Conservation (phyloP, 164 flowering plant genomes). For the Saururus chinensis region DNA sequence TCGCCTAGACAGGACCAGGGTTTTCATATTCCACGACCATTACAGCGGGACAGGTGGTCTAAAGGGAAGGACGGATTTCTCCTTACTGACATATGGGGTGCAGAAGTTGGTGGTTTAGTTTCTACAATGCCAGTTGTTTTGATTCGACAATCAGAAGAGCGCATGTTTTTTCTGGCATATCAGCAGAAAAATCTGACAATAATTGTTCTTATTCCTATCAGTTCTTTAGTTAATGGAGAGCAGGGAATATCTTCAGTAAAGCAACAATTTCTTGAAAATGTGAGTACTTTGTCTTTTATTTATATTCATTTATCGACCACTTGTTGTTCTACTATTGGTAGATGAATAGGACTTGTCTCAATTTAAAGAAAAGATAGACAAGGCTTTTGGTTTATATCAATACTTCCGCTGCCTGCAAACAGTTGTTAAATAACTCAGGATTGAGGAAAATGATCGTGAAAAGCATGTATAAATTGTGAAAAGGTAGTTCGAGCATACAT, state of each 20-base stretch:
- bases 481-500: too few relatives aligned
- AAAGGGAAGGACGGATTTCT: constrained; percentile 93
- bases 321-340: too few relatives aligned
- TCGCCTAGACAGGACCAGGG: constrained; percentile 32
- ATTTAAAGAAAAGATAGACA: too few relatives aligned
- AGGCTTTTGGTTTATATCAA: too few relatives aligned
- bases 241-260: constrained; percentile 62
- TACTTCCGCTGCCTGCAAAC: too few relatives aligned
- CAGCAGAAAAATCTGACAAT: constrained; percentile 76
- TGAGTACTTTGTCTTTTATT: constrained; percentile 24
- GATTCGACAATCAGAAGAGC: constrained; percentile 67
- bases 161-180: constrained; percentile 68
- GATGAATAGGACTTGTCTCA: too few relatives aligned
- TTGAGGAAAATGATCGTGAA: too few relatives aligned
- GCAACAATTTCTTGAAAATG: constrained; percentile 85
- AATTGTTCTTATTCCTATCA: constrained; percentile 66
- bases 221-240: constrained; percentile 56
- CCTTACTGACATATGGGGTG: constrained; percentile 65
- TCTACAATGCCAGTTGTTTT: constrained; percentile 56
- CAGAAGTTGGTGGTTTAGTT: constrained; percentile 31
- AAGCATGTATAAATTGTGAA: too few relatives aligned
- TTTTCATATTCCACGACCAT: constrained; percentile 50
- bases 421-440: too few relatives aligned
- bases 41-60: constrained; percentile 68
- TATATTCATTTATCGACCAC: not conserved